These are phyloP conservation scores for Saturnispora mendoncae DNA, from an alignment of 805 yeast species.

Conservation along the genomic window DNA sequence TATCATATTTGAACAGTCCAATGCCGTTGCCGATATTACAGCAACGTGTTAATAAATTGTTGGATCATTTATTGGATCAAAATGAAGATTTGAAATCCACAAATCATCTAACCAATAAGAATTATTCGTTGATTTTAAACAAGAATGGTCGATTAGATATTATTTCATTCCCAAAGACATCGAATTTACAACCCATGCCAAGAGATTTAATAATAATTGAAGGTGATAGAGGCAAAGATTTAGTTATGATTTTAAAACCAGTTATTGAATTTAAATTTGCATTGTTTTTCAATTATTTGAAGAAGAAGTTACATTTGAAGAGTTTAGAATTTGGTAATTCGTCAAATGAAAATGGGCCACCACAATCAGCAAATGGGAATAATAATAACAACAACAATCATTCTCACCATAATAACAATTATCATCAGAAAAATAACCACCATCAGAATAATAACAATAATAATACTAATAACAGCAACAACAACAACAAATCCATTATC, in stretches of 20 bases:
- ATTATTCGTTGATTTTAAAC: conserved; percentile 29
- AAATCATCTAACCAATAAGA: conserved; percentile 26
- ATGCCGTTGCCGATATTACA: conserved; percentile 18
- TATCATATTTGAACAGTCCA: neutral
- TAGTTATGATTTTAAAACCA: conserved; percentile 66
- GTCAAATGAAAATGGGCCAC: conserved; percentile 18
- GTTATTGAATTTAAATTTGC: conserved; percentile 55
- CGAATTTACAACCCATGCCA: conserved; percentile 48
- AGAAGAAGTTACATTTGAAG: conserved; percentile 61
- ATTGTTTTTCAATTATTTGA: conserved; percentile 60
- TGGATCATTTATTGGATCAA: conserved; percentile 34
- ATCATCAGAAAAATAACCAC: conserved; percentile 6
- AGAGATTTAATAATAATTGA: conserved; percentile 69
- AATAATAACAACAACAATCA: conserved; percentile 12
- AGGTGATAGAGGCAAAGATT: conserved; percentile 78
- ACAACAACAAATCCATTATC: conserved; percentile 26
- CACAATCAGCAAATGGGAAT: conserved; percentile 14
- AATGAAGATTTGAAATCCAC: conserved; percentile 36
- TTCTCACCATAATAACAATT: conserved; percentile 9
- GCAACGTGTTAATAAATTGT: conserved; percentile 24
- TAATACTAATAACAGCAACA: conserved; percentile 12
- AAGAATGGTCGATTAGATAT: conserved; percentile 49
- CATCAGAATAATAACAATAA: conserved; percentile 1
- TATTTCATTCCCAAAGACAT: conserved; percentile 54
- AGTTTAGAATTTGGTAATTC: conserved; percentile 33